A percentile compares a stretch with the other conserved stretches of the same genome.
phyloP scores from a whole-genome alignment of 257 asterid species.

The Solanum clarkiae region DNA sequence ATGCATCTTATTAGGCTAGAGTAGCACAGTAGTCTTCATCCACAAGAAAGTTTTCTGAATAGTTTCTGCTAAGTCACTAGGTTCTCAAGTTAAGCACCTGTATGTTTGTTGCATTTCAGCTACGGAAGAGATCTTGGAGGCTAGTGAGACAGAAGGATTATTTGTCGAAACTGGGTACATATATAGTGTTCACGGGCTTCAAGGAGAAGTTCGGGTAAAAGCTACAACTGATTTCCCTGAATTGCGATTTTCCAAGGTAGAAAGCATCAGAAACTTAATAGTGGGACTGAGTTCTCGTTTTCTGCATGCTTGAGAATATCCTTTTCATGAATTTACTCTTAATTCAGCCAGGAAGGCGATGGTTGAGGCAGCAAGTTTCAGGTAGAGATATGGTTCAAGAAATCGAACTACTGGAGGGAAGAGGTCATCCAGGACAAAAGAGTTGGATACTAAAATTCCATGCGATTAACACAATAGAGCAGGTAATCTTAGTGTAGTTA shows the following conservation, averaged over 20 bases:
- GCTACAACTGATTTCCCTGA: constrained; percentile 77
- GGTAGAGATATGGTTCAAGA: constrained; percentile 70
- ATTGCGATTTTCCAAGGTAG: constrained; percentile 86
- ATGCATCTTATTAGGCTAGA: background rate
- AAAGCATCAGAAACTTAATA: background rate
- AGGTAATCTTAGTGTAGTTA: constrained; percentile 29
- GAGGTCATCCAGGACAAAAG: constrained; percentile 70
- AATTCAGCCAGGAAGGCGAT: constrained; percentile 82
- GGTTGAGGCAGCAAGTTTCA: constrained; percentile 70
- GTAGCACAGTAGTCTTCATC: background rate
- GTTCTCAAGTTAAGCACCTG: background rate
- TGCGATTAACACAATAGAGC: constrained; percentile 51
- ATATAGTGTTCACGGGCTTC: constrained; percentile 76
- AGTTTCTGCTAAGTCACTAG: background rate
- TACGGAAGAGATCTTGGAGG: constrained; percentile 35
- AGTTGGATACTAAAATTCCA: constrained; percentile 73
- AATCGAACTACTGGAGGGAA: constrained; percentile 74
- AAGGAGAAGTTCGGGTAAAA: constrained; percentile 83
- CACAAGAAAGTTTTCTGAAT: background rate
- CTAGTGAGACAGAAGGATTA: constrained; percentile 23
- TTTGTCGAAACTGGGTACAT: constrained; percentile 79
- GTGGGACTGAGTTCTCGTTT: background rate
- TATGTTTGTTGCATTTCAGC: constrained; percentile 26
- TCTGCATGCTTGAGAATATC: background rate
- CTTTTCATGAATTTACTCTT: background rate